Conservation (phyloP, 164 flowering plant genomes). For the Houttuynia cordata region DNA sequence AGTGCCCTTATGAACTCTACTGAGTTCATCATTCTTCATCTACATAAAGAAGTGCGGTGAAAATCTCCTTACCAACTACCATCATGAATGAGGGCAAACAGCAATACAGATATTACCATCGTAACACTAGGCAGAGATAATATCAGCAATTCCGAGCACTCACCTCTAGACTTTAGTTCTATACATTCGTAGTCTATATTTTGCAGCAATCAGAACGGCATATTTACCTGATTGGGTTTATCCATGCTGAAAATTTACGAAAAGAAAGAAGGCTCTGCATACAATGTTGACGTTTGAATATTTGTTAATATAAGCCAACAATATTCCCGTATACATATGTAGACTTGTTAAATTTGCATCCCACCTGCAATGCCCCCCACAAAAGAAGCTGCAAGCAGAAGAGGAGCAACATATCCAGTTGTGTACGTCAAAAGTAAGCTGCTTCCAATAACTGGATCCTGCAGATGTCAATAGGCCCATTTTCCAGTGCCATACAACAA, state of each 20-base stretch:
- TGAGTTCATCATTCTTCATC: too few species aligned
- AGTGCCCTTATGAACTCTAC: too few species aligned
- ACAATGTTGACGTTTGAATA: neutral
- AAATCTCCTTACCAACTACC: too few species aligned
- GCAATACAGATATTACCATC: too few species aligned
- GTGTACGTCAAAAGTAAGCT: slow-evolving; percentile 92
- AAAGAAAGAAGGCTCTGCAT: slow-evolving; percentile 85
- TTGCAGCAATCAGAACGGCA: neutral
- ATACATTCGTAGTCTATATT: too few species aligned
- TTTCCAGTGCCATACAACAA: neutral
- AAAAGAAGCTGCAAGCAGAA: slow-evolving; percentile 96
- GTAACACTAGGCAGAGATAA: too few species aligned
- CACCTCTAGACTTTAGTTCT: too few species aligned
- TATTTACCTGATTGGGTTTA: slow-evolving; percentile 75
- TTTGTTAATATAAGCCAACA: neutral
- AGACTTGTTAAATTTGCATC: neutral
- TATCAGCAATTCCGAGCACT: too few species aligned
- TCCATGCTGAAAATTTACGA: slow-evolving; percentile 93
- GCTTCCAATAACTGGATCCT: slow-evolving; percentile 92
- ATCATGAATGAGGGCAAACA: too few species aligned
- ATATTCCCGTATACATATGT: neutral
- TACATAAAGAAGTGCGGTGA: too few species aligned
- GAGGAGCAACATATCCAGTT: slow-evolving; percentile 92
- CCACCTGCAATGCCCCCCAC: slow-evolving; percentile 97
- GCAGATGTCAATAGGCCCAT: slow-evolving; percentile 9